These are phyloP conservation scores for Populus davidiana DNA, from an alignment of 345 rosid genomes.

Conservation along the genomic window DNA sequence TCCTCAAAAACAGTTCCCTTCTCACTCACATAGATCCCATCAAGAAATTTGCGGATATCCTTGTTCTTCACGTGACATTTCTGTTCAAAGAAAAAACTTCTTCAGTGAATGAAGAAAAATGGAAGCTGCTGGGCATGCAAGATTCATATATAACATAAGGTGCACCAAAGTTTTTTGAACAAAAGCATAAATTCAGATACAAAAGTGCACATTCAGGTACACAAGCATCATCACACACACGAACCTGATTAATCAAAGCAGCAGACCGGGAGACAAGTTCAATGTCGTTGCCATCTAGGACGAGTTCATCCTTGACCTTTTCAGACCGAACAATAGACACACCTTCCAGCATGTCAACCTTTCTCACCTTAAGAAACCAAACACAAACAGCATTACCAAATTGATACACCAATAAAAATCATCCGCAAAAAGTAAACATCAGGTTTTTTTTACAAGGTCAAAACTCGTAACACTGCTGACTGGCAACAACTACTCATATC, in stretches of 20 bases:
- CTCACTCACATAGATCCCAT: constrained; percentile 66
- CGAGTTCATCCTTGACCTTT: constrained; percentile 49
- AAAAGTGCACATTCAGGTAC: background rate
- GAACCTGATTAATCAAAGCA: constrained; percentile 52
- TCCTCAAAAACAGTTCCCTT: constrained; percentile 26
- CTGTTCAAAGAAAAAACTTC: background rate
- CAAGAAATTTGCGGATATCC: constrained; percentile 66
- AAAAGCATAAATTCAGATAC: background rate
- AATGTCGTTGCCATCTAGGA: constrained; percentile 46
- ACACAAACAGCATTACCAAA: background rate
- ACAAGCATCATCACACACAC: background rate
- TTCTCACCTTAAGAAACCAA: constrained; percentile 34
- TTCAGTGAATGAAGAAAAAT: background rate
- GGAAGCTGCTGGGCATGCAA: background rate
- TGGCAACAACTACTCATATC: no score
- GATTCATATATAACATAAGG: background rate
- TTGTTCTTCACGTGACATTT: background rate
- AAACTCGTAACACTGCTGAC: background rate
- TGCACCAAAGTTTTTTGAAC: background rate
- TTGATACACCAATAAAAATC: background rate
- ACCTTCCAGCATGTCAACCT: constrained; percentile 51
- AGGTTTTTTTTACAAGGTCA: background rate
- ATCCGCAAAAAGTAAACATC: no score
- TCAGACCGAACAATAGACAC: constrained; percentile 44
- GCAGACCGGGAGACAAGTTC: constrained; percentile 47